These are phyloP conservation scores for Fusarium chaquense DNA, from an alignment of 2,329 filamentous ascomycete species.

Conservation along the genomic window DNA sequence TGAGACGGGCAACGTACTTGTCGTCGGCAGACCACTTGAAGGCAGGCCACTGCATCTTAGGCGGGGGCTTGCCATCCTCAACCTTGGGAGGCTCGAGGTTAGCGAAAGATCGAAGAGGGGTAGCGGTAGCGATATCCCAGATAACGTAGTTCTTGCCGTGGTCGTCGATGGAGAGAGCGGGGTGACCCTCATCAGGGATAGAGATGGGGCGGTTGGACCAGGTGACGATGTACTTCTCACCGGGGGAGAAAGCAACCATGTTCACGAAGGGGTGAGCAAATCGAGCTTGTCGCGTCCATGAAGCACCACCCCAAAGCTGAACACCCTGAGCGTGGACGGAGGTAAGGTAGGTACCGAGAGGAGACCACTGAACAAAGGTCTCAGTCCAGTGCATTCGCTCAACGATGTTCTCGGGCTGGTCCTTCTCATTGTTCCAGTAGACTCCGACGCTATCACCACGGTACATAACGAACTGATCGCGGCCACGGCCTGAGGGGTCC, in stretches of 20 bases:
- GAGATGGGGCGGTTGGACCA: conserved; percentile 96
- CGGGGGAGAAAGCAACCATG: conserved; percentile 93
- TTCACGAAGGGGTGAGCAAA: conserved; percentile 97
- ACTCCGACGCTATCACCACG: conserved; percentile 91
- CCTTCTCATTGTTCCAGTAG: conserved; percentile 98
- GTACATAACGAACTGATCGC: conserved; percentile 97
- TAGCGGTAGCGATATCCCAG: conserved; percentile 92
- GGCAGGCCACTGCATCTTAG: conserved; percentile 96
- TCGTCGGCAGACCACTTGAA: conserved; percentile 99
- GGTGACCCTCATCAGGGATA: conserved; percentile 88
- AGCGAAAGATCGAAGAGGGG: conserved; percentile 92
- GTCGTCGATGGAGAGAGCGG: conserved; percentile 87
- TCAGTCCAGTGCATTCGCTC: conserved; percentile 98
- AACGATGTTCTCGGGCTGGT: conserved; percentile 86
- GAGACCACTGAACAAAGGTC: conserved; percentile 98
- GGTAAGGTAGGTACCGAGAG: conserved; percentile 90
- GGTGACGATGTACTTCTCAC: conserved; percentile 92
- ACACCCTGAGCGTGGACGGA: conserved; percentile 97
- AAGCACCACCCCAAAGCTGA: conserved; percentile 93
- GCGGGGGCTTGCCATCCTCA: conserved; percentile 71
- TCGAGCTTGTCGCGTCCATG: conserved; percentile 90
- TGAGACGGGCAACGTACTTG: conserved; percentile 94
- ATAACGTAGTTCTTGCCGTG: conserved; percentile 99
- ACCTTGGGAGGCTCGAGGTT: conserved; percentile 81
- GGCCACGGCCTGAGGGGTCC: conserved; percentile 80